Evolutionary conservation across 164 flowering plant species (phyloP).

Genomic region (Vitis labrusca): DNA sequence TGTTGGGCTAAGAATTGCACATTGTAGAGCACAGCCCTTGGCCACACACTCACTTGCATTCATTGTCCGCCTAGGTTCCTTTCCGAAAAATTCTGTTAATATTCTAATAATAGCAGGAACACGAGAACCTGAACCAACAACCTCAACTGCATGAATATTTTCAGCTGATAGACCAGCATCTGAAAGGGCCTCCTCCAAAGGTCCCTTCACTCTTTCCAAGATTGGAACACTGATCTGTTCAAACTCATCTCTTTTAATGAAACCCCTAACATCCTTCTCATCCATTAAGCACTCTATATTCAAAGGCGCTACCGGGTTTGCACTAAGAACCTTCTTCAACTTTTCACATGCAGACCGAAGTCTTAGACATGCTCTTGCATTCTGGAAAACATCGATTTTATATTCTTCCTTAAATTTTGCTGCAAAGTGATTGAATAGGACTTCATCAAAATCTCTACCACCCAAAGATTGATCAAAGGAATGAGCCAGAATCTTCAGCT

Average conservation of each 20-base stretch:
- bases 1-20: conserved; percentile 91
- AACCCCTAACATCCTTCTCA: conserved; percentile 88
- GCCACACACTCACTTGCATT: conserved; percentile 98
- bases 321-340: conserved; percentile 86
- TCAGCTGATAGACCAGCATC: conserved; percentile 76
- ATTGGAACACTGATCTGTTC: conserved; percentile 76
- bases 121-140: conserved; percentile 89
- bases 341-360: conserved; percentile 82
- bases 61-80: conserved; percentile 93
- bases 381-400: conserved; percentile 74
- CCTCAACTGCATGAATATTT: conserved; percentile 74
- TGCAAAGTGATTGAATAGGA: conserved; percentile 73
- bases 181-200: conserved; percentile 74
- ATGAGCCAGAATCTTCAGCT: conserved; percentile 71
- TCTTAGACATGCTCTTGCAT: conserved; percentile 79
- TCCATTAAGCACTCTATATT: conserved; percentile 96
- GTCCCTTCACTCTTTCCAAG: conserved; percentile 77
- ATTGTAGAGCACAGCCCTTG: conserved; percentile 77
- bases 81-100: conserved; percentile 76
- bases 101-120: conserved; percentile 86
- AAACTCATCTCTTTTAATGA: conserved; percentile 86
- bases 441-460: conserved; percentile 93
- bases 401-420: conserved; percentile 73
- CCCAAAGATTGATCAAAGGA: conserved; percentile 74
- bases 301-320: conserved; percentile 84